Conservation (phyloP, 108 stramenopile genomes). For the Cylindrotheca closterium region DNA sequence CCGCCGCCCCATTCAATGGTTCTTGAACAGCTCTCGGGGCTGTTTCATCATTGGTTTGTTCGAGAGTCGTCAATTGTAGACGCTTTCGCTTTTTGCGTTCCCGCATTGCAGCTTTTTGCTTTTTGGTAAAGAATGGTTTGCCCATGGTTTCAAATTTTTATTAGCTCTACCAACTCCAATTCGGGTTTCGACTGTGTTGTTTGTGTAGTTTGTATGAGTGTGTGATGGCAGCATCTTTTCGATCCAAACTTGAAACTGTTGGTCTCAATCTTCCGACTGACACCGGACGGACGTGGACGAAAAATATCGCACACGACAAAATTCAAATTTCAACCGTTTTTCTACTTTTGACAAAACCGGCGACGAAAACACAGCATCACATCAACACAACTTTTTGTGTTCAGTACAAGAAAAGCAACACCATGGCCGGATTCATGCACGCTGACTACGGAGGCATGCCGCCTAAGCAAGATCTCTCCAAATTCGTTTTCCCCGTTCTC, state of each 20-base stretch:
- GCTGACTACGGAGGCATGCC: slow-evolving; percentile 12
- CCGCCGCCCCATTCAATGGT: neutral
- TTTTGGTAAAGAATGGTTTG: slow-evolving; percentile 55
- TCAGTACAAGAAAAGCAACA: too few species aligned
- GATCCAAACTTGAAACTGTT: too few species aligned
- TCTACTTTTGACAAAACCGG: too few species aligned
- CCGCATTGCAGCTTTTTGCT: slow-evolving; percentile 75
- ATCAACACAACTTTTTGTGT: neutral
- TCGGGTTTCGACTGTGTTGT: too few species aligned
- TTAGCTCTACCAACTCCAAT: too few species aligned
- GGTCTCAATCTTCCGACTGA: too few species aligned
- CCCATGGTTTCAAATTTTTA: neutral
- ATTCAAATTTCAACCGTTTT: too few species aligned
- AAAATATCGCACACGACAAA: too few species aligned
- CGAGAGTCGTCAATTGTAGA: slow-evolving; percentile 12
- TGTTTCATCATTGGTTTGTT: slow-evolving; percentile 13
- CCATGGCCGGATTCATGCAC: slow-evolving; percentile 20
- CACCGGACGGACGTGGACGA: too few species aligned
- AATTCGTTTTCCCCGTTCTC: slow-evolving; percentile 77
- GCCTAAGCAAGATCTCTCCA: slow-evolving; percentile 16
- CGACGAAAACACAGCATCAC: neutral
- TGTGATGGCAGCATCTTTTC: too few species aligned
- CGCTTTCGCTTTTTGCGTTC: slow-evolving; percentile 56
- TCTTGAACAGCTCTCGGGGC: neutral
- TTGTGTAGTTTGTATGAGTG: too few species aligned